Conservation (phyloP, 129 eudicot genomes). For the Artemisia tridentata region DNA sequence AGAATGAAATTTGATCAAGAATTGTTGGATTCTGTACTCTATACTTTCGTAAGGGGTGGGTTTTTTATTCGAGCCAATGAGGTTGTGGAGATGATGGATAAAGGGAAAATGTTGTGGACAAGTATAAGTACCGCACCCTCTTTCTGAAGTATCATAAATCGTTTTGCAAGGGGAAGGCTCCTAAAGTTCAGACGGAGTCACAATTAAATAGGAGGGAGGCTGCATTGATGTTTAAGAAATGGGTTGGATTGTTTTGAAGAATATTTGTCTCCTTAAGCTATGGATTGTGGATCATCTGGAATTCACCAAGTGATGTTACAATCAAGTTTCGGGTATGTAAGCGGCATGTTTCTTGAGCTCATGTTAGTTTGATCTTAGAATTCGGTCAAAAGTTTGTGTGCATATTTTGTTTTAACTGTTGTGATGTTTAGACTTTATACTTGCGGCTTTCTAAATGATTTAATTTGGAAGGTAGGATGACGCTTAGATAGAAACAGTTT, state of each 20-base stretch:
- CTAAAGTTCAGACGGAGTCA: constrained; percentile 77
- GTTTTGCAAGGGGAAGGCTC: constrained; percentile 77
- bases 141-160: constrained; percentile 85
- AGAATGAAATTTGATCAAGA: constrained; percentile 92
- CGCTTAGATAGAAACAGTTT: too few species aligned
- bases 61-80: constrained; percentile 85
- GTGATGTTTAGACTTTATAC: neutral
- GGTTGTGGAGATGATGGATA: constrained; percentile 87
- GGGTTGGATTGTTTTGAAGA: constrained; percentile 71
- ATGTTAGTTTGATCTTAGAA: neutral
- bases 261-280: neutral
- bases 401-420: neutral
- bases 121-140: constrained; percentile 79
- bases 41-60: constrained; percentile 93
- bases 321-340: neutral
- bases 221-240: constrained; percentile 78
- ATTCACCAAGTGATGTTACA: neutral
- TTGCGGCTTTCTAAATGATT: too few species aligned
- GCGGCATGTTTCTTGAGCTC: neutral
- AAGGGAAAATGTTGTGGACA: constrained; percentile 79
- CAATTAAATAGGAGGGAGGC: constrained; percentile 82
- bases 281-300: neutral
- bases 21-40: constrained; percentile 80
- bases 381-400: neutral
- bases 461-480: too few species aligned